A percentile compares a stretch with the other conserved stretches of the same genome.
phyloP scores from a whole-genome alignment of 1,139 yeast genomes.

The Magnusiomyces paraingens region DNA sequence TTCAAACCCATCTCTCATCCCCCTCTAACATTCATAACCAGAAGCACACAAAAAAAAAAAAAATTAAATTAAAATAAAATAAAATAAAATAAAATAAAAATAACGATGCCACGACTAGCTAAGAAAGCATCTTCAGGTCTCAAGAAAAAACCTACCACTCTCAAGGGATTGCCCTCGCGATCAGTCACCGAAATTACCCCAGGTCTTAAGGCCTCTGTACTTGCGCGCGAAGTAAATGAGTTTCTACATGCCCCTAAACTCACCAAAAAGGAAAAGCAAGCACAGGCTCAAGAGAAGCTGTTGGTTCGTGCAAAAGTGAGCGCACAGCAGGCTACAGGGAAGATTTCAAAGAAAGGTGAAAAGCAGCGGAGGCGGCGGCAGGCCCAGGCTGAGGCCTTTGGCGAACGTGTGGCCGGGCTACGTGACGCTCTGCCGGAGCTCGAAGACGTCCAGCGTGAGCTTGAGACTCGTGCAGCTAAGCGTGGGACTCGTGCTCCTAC shows the following conservation, averaged over 20 bases:
- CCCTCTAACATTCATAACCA: too few species aligned
- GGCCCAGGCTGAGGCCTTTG: not conserved
- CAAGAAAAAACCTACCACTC: not conserved
- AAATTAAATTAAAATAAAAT: too few species aligned
- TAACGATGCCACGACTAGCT: constrained; percentile 17
- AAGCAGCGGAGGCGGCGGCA: not conserved
- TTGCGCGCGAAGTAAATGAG: constrained; percentile 20
- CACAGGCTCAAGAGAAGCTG: constrained; percentile 40
- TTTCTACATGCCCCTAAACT: constrained; percentile 24
- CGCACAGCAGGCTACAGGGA: not conserved
- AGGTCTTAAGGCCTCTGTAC: constrained; percentile 10
- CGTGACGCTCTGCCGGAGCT: constrained; percentile 2
- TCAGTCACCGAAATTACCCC: constrained; percentile 1
- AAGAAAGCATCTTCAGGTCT: constrained; percentile 11
- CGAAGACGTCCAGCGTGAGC: not conserved
- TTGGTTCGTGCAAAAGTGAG: not conserved
- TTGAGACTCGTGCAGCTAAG: not conserved
- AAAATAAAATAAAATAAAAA: too few species aligned
- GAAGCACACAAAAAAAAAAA: constrained; percentile 4
- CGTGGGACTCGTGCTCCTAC: too few species aligned
- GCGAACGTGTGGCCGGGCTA: not conserved
- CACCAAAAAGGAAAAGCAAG: constrained; percentile 29
- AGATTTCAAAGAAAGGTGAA: not conserved
- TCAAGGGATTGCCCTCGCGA: not conserved
- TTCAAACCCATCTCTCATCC: too few species aligned